These are phyloP conservation scores for Oxytropis ochrocephala DNA, from an alignment of 306 rosid genomes.

Conservation along the genomic window DNA sequence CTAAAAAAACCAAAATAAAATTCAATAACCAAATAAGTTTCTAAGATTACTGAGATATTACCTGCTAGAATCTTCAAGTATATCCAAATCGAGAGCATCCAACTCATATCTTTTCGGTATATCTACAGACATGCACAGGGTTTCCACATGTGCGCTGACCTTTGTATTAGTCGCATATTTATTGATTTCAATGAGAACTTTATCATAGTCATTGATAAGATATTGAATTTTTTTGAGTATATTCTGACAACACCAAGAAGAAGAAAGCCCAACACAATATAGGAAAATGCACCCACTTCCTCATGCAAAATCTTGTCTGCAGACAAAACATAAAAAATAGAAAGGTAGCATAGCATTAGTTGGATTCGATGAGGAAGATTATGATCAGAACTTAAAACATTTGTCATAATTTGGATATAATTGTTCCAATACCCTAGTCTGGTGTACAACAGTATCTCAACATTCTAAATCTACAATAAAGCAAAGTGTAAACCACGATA, in stretches of 20 bases:
- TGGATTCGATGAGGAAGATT: background rate
- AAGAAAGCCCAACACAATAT: conserved; percentile 55
- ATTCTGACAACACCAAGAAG: conserved; percentile 81
- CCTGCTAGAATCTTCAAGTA: conserved; percentile 51
- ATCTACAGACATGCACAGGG: conserved; percentile 35
- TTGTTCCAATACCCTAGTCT: too few species aligned
- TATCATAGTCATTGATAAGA: conserved; percentile 54
- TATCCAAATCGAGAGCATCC: conserved; percentile 70
- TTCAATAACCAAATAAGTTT: background rate
- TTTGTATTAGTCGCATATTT: conserved; percentile 39
- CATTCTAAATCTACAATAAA: too few species aligned
- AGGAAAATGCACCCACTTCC: too few species aligned
- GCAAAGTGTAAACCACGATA: too few species aligned
- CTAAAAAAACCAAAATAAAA: too few species aligned
- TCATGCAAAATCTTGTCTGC: too few species aligned
- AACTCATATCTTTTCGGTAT: conserved; percentile 65
- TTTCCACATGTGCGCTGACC: conserved; percentile 23
- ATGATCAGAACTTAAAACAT: too few species aligned
- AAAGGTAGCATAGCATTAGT: conserved; percentile 1
- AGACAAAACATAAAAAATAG: too few species aligned
- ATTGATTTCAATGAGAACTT: conserved; percentile 41
- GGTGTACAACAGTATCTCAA: too few species aligned
- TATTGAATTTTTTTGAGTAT: conserved; percentile 66
- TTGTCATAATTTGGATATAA: too few species aligned
- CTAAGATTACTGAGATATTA: conserved; percentile 28